Conservation (phyloP, 108 stramenopile species). For the Pseudonitzschia delicatissima region DNA sequence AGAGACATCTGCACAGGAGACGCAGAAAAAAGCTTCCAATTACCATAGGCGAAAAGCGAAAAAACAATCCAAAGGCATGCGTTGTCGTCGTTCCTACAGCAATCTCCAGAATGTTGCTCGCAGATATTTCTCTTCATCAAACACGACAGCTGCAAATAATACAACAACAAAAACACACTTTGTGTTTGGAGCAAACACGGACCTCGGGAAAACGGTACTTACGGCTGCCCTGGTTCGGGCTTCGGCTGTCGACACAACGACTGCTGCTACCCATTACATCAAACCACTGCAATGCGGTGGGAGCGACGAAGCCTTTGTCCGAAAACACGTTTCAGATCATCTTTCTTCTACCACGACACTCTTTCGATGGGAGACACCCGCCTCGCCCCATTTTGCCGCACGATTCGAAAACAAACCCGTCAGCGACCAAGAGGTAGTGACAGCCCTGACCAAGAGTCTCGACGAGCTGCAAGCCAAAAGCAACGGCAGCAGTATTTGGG, state of each 20-base stretch:
- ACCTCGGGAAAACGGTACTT: slow-evolving; percentile 94
- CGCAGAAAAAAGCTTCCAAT: no score
- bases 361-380: slow-evolving; percentile 84
- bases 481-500: slow-evolving; percentile 35
- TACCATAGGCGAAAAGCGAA: no score
- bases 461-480: neutral
- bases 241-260: neutral
- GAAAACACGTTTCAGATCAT: slow-evolving; percentile 11
- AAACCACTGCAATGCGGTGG: slow-evolving; percentile 95
- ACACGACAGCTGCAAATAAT: neutral
- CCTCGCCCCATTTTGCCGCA: slow-evolving; percentile 88
- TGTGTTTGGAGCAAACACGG: slow-evolving; percentile 96
- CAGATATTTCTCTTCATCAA: slow-evolving; percentile 9
- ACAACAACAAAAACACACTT: slow-evolving; percentile 38
- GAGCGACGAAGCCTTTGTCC: slow-evolving; percentile 70
- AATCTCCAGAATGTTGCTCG: neutral
- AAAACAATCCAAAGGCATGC: no score
- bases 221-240: slow-evolving; percentile 80
- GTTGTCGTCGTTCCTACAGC: neutral
- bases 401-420: slow-evolving; percentile 65
- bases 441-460: slow-evolving; percentile 42
- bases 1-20: no score
- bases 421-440: slow-evolving; percentile 67
- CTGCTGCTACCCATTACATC: slow-evolving; percentile 62
- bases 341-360: slow-evolving; percentile 50